Conservation (phyloP, 164 flowering plant species). For the Nelumbo lutea region DNA sequence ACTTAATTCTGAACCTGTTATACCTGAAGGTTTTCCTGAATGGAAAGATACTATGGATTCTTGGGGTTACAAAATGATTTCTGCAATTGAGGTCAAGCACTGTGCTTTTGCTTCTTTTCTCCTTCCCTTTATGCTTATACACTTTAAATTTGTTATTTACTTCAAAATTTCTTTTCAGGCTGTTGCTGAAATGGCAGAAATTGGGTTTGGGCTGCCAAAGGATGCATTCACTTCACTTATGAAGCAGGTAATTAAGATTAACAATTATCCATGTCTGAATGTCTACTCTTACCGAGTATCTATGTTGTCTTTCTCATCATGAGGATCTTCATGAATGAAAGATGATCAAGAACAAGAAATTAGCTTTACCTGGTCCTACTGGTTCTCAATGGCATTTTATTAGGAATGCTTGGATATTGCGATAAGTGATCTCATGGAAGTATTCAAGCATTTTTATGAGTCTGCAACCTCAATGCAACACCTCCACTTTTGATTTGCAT, state of each 20-base stretch:
- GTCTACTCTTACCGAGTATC: no score
- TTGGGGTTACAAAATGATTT: slow-evolving; percentile 90
- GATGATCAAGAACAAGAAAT: no score
- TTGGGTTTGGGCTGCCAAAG: slow-evolving; percentile 85
- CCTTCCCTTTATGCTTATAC: background rate
- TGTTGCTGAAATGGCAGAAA: slow-evolving; percentile 98
- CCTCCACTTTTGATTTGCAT: no score
- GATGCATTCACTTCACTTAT: slow-evolving; percentile 93
- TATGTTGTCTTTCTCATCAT: no score
- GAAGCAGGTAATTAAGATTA: slow-evolving; percentile 53
- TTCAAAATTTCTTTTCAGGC: slow-evolving; percentile 33
- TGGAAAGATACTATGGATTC: slow-evolving; percentile 97
- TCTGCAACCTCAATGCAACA: no score
- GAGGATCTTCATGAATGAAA: no score
- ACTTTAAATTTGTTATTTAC: background rate
- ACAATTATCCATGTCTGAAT: background rate
- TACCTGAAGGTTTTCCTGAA: slow-evolving; percentile 94
- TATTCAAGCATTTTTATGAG: no score
- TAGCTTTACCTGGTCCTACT: no score
- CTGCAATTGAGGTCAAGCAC: slow-evolving; percentile 68
- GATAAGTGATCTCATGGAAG: no score
- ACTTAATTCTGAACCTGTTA: slow-evolving; percentile 88
- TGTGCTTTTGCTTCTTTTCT: background rate
- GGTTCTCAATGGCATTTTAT: no score
- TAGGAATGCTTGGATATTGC: no score